Evolutionary conservation across 208 protist genomes (phyloP).

Genomic region (Porcisia deanei): DNA sequence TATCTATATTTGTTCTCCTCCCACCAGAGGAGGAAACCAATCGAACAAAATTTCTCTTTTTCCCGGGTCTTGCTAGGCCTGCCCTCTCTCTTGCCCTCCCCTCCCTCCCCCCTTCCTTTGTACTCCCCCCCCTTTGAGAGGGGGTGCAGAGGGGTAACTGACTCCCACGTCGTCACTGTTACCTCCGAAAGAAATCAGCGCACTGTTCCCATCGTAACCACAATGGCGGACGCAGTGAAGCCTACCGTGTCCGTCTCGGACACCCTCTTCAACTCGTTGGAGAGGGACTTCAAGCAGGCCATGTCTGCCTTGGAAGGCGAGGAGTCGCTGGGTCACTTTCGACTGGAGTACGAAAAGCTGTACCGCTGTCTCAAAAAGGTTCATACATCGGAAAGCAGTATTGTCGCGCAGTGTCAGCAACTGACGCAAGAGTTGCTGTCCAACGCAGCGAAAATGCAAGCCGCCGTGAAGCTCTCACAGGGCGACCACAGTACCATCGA

Average conservation of each 20-base stretch:
- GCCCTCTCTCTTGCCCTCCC: no score
- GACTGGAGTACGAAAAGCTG: conserved; percentile 97
- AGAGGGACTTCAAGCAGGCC: conserved; percentile 95
- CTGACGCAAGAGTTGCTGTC: conserved; percentile 96
- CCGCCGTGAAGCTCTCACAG: conserved; percentile 95
- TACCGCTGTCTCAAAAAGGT: conserved; percentile 96
- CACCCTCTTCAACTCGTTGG: conserved; percentile 85
- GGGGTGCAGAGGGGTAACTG: not conserved
- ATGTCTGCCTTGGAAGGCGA: conserved; percentile 94
- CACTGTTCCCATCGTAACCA: not conserved
- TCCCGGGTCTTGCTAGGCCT: no score
- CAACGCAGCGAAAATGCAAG: conserved; percentile 98
- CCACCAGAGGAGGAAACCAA: no score
- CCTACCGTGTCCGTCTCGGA: conserved; percentile 66
- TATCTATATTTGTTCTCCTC: no score
- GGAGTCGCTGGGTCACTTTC: conserved; percentile 94
- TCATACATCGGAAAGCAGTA: conserved; percentile 96
- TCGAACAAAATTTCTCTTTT: no score
- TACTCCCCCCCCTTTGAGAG: not conserved
- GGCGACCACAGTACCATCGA: conserved; percentile 98
- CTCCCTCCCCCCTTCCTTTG: not conserved
- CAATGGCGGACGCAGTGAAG: conserved; percentile 39
- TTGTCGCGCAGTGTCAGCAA: conserved; percentile 96
- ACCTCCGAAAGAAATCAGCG: not conserved
- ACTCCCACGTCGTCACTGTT: not conserved